Evolutionary conservation across 805 yeast species (phyloP).

Genomic region (Myxozyma geophila): DNA sequence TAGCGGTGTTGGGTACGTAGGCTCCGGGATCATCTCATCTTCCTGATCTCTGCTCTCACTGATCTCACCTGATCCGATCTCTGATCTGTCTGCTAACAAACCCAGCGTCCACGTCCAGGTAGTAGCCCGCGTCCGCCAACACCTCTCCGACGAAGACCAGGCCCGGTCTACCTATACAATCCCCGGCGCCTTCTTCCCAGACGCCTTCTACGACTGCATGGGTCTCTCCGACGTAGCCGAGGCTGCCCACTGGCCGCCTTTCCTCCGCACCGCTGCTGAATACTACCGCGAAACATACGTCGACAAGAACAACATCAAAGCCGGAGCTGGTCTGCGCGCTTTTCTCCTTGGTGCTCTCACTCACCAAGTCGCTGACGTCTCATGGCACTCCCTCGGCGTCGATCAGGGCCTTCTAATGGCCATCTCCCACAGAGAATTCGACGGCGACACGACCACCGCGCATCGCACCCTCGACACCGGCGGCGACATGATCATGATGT

Average conservation of each 20-base stretch:
- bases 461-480: slow-evolving; percentile 63
- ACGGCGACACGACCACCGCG: slow-evolving; percentile 54
- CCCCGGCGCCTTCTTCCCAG: slow-evolving; percentile 71
- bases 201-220: slow-evolving; percentile 66
- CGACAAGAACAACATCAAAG: slow-evolving; percentile 35
- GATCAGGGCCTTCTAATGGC: slow-evolving; percentile 60
- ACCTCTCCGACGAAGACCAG: slow-evolving; percentile 47
- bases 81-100: no score
- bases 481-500: slow-evolving; percentile 61
- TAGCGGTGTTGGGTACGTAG: slow-evolving; percentile 18
- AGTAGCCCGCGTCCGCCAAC: slow-evolving; percentile 43
- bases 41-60: not conserved
- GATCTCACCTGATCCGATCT: not conserved
- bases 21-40: not conserved
- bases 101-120: slow-evolving; percentile 47
- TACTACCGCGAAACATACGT: slow-evolving; percentile 49
- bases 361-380: slow-evolving; percentile 67
- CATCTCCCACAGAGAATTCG: slow-evolving; percentile 59
- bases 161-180: slow-evolving; percentile 46
- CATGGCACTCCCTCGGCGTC: slow-evolving; percentile 68
- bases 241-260: slow-evolving; percentile 73
- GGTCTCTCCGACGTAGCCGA: slow-evolving; percentile 60
- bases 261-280: slow-evolving; percentile 53
- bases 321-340: slow-evolving; percentile 51
- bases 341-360: slow-evolving; percentile 63